Conservation (phyloP, 805 yeast genomes). For the Candida adriatica region DNA sequence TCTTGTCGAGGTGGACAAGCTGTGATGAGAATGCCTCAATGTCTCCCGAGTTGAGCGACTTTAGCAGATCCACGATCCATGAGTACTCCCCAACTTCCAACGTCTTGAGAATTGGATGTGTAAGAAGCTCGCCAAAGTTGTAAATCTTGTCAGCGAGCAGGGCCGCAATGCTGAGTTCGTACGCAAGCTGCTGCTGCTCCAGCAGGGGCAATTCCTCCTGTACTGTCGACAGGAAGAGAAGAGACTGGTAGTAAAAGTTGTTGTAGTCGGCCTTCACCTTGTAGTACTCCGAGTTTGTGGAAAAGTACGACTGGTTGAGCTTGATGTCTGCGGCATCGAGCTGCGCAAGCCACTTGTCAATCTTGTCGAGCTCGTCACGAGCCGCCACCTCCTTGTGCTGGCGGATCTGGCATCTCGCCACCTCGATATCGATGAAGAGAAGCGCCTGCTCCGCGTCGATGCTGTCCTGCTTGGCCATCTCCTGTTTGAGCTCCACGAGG, state of each 20-base stretch:
- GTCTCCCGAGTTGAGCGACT: conserved; percentile 73
- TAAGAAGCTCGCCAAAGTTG: conserved; percentile 90
- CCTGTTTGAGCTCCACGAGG: conserved; percentile 37
- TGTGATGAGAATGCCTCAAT: conserved; percentile 55
- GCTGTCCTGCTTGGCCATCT: conserved; percentile 32
- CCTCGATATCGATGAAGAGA: conserved; percentile 58
- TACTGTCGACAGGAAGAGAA: conserved; percentile 76
- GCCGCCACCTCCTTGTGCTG: conserved; percentile 52
- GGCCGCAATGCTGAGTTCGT: conserved; percentile 80
- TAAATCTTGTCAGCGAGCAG: conserved; percentile 86
- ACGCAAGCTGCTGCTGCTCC: conserved; percentile 47
- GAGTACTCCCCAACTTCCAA: conserved; percentile 41
- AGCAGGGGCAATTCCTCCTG: conserved; percentile 33
- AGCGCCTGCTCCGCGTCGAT: conserved; percentile 46
- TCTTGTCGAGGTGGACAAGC: conserved; percentile 33
- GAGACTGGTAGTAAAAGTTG: conserved; percentile 69
- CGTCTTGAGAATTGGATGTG: conserved; percentile 71
- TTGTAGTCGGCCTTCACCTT: conserved; percentile 75
- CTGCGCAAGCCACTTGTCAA: conserved; percentile 50
- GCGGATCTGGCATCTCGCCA: conserved; percentile 62
- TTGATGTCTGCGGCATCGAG: conserved; percentile 50
- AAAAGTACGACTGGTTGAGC: conserved; percentile 78
- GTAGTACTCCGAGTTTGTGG: conserved; percentile 69
- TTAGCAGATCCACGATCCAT: conserved; percentile 70
- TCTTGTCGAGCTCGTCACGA: conserved; percentile 57